Evolutionary conservation across 805 yeast species (phyloP).

Genomic region (Yarrowia yakushimensis): DNA sequence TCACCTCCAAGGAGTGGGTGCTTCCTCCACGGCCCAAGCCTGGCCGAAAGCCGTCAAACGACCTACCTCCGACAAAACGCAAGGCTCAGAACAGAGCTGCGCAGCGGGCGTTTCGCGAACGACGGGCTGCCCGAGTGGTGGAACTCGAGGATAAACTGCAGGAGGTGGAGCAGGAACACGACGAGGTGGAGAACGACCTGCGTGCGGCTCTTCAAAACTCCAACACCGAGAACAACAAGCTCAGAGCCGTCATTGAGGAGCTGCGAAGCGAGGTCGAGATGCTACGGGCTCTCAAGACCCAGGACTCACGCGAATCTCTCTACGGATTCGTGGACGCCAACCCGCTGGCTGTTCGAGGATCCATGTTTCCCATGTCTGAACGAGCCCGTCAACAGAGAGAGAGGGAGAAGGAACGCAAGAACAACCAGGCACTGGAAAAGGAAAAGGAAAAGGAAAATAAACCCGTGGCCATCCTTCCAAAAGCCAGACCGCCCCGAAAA

Average conservation of each 20-base stretch:
- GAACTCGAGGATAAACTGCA: not conserved
- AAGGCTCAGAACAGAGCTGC: slow-evolving; percentile 19
- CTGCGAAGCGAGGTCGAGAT: slow-evolving; percentile 3
- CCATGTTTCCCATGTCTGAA: slow-evolving; percentile 23
- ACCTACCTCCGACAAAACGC: slow-evolving; percentile 4
- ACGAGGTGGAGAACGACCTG: slow-evolving; percentile 5
- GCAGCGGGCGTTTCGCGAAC: slow-evolving; percentile 16
- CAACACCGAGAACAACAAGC: slow-evolving; percentile 32
- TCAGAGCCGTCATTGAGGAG: slow-evolving; percentile 31
- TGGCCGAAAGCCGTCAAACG: slow-evolving; percentile 39
- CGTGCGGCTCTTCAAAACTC: slow-evolving; percentile 9
- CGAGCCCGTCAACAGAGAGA: slow-evolving; percentile 16
- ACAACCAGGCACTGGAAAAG: no score
- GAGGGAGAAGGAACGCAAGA: slow-evolving; percentile 13
- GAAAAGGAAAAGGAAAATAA: not conserved
- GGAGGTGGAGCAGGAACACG: slow-evolving; percentile 2
- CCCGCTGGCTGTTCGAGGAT: slow-evolving; percentile 11
- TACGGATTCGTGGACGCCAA: slow-evolving; percentile 18
- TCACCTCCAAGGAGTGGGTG: slow-evolving; percentile 65
- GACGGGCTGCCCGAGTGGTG: slow-evolving; percentile 21
- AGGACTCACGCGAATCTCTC: slow-evolving; percentile 18
- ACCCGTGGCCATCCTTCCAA: not conserved
- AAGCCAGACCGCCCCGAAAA: not conserved
- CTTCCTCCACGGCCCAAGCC: slow-evolving; percentile 74
- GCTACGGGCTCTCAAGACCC: not conserved